Evolutionary conservation across 257 asterid species (phyloP), one percentile per base, ranked within the genome.

Genomic region (Solanum ossicruentum): DNA sequence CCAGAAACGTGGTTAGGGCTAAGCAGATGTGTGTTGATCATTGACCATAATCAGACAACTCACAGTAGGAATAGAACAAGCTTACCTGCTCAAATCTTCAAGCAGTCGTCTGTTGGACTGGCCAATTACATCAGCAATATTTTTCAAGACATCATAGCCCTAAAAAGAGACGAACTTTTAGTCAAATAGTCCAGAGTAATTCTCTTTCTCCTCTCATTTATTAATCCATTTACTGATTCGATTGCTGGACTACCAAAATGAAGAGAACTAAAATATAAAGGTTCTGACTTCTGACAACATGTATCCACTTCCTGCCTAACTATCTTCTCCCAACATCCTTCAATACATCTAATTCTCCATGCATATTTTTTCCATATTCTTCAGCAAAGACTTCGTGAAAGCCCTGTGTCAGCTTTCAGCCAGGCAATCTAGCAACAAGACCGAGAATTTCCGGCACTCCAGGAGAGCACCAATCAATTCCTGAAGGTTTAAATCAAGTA

Each of bases 131-230:
- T 93, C 94, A 79, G 98, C 89, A 87, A 94, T 90, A 90, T 94
- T 93, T 90, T 94, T 93, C 94, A 96, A 89, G 88, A 93, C 97
- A 87, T 83, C 95, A 90, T 94, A 96, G 75, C 99, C 99, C 98
- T 96, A 75, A 47, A 83, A 28, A 75, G 49, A 88, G 72, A 83
- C 41, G 63, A 73, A 63, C 43, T 41, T 52, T 85, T 39, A 80
- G 85, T 52, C 57, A 69, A 69, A 21, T 9, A 49, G 10, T 80
- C 16, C 13, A 26, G 79, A 71, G 58, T 10, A 10, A 7, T 66
- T 55, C 57, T 80, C 52, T 54, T 23, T 75, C 49, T 77, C 28
- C 82, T 51, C 65, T 52, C 65, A 52, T 78, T 52, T 52, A 52
- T 54, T 78, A 78, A 78, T 78, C 23, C 58, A 54, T 52, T 9